Evolutionary conservation across 257 asterid species (phyloP), one percentile per base, ranked within the genome.

Genomic region (Cynanchum wilfordii): DNA sequence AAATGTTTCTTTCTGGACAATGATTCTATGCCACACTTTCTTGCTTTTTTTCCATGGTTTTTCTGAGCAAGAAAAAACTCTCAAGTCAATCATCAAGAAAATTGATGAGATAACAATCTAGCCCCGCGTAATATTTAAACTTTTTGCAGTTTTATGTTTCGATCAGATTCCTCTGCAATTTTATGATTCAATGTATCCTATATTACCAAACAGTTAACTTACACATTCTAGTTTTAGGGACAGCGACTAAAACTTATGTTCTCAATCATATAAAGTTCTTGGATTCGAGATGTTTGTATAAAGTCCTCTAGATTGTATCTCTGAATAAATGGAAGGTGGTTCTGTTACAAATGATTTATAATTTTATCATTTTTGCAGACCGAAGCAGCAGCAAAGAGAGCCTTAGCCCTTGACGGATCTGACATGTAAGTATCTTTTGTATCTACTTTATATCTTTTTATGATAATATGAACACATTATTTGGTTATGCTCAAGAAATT

Each of bases 351-450:
- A 57, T 42, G 22, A 65, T 80, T 74, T 68, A 20, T 64, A 56
- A 13, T 74, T 72, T 27, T 33, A 72, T 76, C 66, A 30, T 13
- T 51, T 78, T 70, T 84, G 76, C 85, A 95, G 99, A 92, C 94
- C 52, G 99, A 92, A 79, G 98, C 92, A 19, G 98, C 99, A 10
- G 88, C 97, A 76, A 87, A 81, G 82, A 84, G 99, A 83, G 98
- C 98, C 25, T 83, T 92, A 84, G 92, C 90, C 54, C 86, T 95
- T 79, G 97, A 91, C 76, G 95, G 98, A 75, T 90, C 97, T 2
- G 98, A 95, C 86, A 95, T 95, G 96, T 87, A 86, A 84, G 97
- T 82, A 56, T 59, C 52, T 73, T 30, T 59, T 36, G 20, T 20
- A 17, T 42, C 56, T 51, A 73, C 63, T 40, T n/a, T 0, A 73